Conservation (phyloP, 352 stramenopile species). For the Globisporangium spinosum region DNA sequence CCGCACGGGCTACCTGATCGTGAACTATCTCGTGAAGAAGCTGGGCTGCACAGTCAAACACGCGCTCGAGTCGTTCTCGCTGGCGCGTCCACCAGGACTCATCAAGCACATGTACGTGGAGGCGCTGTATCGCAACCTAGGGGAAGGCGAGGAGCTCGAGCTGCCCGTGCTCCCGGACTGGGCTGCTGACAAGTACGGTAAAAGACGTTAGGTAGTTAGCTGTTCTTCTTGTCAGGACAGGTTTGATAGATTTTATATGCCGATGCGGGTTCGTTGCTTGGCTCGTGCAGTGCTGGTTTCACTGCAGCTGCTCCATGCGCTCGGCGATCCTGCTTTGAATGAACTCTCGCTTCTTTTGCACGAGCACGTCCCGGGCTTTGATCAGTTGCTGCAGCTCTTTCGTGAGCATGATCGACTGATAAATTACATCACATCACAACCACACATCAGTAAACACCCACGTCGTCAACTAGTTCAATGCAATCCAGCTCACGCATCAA, state of each 20-base stretch:
- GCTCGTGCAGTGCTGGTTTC: neutral
- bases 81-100: constrained; percentile 59
- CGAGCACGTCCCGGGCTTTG: constrained; percentile 30
- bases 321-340: constrained; percentile 35
- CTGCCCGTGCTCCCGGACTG: constrained; percentile 58
- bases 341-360: constrained; percentile 33
- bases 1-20: constrained; percentile 71
- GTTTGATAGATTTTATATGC: constrained; percentile 2
- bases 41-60: constrained; percentile 43
- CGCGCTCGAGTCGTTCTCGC: constrained; percentile 60
- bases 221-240: neutral
- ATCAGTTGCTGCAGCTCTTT: constrained; percentile 45
- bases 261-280: neutral
- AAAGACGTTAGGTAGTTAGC: constrained; percentile 15
- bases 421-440: neutral
- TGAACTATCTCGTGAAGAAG: constrained; percentile 65
- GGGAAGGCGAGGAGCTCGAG: constrained; percentile 32
- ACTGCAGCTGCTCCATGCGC: constrained; percentile 13
- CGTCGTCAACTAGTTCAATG: neutral
- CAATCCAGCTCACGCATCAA: neutral
- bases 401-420: constrained; percentile 51
- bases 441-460: neutral
- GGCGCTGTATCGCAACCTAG: constrained; percentile 57
- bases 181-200: constrained; percentile 65
- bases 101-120: constrained; percentile 86